These are phyloP conservation scores for Tylopilus rubrobrunneus DNA, from an alignment of 768 basidiomycete species.

Conservation along the genomic window DNA sequence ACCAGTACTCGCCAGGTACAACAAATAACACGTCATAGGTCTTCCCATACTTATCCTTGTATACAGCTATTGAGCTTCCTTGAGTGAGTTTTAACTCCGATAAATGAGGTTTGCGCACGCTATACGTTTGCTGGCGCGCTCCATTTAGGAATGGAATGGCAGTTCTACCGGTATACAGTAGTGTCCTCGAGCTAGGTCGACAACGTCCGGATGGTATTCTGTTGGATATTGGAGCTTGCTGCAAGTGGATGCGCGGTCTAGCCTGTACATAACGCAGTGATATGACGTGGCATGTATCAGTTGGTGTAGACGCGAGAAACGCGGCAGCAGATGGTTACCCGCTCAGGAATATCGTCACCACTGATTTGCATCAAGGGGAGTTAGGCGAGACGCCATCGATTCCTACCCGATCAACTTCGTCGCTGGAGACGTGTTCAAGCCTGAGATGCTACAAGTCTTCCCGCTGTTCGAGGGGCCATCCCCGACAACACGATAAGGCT, in stretches of 20 bases:
- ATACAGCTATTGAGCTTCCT: slow-evolving; percentile 24
- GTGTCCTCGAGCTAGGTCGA: slow-evolving; percentile 33
- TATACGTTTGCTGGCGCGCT: neutral
- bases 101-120: no score
- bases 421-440: slow-evolving; percentile 40
- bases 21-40: slow-evolving; percentile 9
- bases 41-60: slow-evolving; percentile 28
- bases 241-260: slow-evolving; percentile 22
- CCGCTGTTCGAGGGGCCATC: slow-evolving; percentile 27
- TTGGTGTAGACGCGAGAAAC: slow-evolving; percentile 36
- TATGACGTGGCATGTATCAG: neutral
- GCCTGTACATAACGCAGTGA: no score
- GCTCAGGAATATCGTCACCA: slow-evolving; percentile 33
- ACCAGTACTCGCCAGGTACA: neutral
- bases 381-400: no score
- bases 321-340: slow-evolving; percentile 43
- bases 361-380: slow-evolving; percentile 36
- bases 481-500: slow-evolving; percentile 11
- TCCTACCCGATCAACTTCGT: slow-evolving; percentile 52
- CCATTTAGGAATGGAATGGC: slow-evolving; percentile 8
- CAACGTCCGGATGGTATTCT: slow-evolving; percentile 35
- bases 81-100: slow-evolving; percentile 4
- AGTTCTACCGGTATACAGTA: slow-evolving; percentile 12
- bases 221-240: slow-evolving; percentile 43
- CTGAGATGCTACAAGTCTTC: slow-evolving; percentile 35